Percentiles rank a stretch among this genome's conserved stretches.
These are phyloP conservation scores for Metschnikowia reukaufii DNA, from an alignment of 805 yeast species.

Conservation along the genomic window DNA sequence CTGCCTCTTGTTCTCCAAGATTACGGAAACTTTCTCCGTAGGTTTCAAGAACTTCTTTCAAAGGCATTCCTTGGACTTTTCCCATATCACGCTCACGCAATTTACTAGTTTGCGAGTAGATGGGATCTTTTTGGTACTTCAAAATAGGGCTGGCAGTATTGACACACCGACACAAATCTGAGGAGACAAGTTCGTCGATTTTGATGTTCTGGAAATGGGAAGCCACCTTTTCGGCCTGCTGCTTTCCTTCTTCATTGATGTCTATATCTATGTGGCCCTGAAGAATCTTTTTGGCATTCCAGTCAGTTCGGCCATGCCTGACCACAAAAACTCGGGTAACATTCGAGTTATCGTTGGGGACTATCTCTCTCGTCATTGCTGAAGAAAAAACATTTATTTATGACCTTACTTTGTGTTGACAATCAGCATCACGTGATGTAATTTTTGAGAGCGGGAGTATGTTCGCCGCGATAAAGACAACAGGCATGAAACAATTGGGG, in stretches of 20 bases:
- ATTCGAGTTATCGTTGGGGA: slow-evolving; percentile 34
- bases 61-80: slow-evolving; percentile 66
- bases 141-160: slow-evolving; percentile 54
- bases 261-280: slow-evolving; percentile 78
- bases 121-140: slow-evolving; percentile 24
- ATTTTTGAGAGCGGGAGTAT: no score
- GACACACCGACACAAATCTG: slow-evolving; percentile 59
- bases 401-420: not conserved
- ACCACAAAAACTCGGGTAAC: slow-evolving; percentile 57
- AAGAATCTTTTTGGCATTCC: slow-evolving; percentile 63
- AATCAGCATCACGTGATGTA: slow-evolving; percentile 6
- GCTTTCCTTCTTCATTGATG: slow-evolving; percentile 58
- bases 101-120: slow-evolving; percentile 25
- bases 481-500: not conserved
- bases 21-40: slow-evolving; percentile 60
- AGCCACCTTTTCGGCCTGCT: slow-evolving; percentile 63
- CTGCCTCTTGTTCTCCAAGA: slow-evolving; percentile 59
- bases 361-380: slow-evolving; percentile 22
- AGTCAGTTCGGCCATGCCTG: slow-evolving; percentile 84
- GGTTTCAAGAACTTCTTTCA: slow-evolving; percentile 61
- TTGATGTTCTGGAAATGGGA: slow-evolving; percentile 35
- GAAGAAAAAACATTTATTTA: not conserved
- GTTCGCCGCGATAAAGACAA: no score
- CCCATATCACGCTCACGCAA: slow-evolving; percentile 82
- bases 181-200: slow-evolving; percentile 49